Base-by-base conservation (phyloP, 2,329 filamentous ascomycete genomes). In the Pyrenochaeta sp. region DNA sequence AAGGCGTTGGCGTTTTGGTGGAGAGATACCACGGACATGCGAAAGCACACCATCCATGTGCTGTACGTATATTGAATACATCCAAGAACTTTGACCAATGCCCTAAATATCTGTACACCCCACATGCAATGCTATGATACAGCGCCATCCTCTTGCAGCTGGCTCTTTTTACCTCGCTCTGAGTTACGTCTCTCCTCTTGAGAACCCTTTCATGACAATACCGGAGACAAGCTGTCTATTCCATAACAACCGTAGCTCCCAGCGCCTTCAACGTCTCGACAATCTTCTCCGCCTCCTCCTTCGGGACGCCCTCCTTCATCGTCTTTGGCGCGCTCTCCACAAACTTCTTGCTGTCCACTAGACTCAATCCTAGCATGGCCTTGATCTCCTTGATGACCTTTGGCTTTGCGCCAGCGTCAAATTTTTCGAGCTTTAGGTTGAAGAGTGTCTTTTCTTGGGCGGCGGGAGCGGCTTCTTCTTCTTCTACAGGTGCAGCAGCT, bases 371-470 rank as follows among this genome's bases (percentile, higher is more conserved):
- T 60, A 99, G 84, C 88, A 99, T 86, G 75, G 88, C 89, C 89
- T 99, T 99, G 84, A 99, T 87, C 85, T 99, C 95, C 88, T 99
- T 99, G 86, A 99, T 99, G 73, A 99, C 85, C 90, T 99, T 99
- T 73, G 96, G 93, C 86, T 99, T 99, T 66, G 94, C 84, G 50
- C 82, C 85, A 28, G 93, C 85, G 52, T 99, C 96, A 78, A 98
- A 96, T 36, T 90, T 90, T 80, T 91, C 86, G 64, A 99, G 89
- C 84, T 97, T 98, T 67, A 99, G 82, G 79, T 91, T 97, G 86
- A 99, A 99, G 62, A 99, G 87, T 3, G 94, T 98, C 87, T 98
- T 97, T 80, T 95, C 92, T 69, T 93, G 90, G 39, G 90, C 91
- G 2, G 92, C 91, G 36, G 94, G 93, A 1, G 91, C 91, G 59